These are phyloP conservation scores for Paecilomyces sp. DNA, from an alignment of 2,329 filamentous ascomycete species.

Conservation along the genomic window DNA sequence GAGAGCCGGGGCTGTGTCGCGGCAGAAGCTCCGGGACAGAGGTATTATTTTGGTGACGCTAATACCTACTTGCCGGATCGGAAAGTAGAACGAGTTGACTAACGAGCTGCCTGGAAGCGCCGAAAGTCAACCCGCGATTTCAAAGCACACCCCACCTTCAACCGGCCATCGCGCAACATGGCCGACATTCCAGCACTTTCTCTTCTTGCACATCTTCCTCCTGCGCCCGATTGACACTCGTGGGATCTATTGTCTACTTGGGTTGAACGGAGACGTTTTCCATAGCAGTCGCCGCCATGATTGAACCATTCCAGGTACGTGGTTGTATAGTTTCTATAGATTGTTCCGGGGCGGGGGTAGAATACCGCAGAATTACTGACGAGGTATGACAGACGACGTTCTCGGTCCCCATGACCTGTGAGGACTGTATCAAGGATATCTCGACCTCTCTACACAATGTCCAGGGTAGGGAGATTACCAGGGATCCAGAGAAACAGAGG, in stretches of 20 bases:
- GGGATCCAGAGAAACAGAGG: neutral
- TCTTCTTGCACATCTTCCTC: neutral
- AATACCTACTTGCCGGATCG: constrained; percentile 3
- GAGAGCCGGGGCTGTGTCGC: constrained; percentile 1
- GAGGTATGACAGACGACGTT: constrained; percentile 66
- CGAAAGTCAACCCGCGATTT: constrained; percentile 23
- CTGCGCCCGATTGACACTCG: neutral
- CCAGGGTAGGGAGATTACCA: constrained; percentile 41
- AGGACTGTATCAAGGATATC: constrained; percentile 80
- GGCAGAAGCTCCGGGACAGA: constrained; percentile 1
- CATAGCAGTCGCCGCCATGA: constrained; percentile 22
- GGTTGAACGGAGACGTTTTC: neutral
- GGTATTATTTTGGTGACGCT: constrained; percentile 16
- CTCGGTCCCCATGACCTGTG: constrained; percentile 88
- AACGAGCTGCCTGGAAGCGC: constrained; percentile 7
- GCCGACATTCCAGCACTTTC: neutral
- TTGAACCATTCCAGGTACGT: constrained; percentile 40
- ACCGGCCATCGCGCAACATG: constrained; percentile 10
- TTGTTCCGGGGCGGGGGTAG: neutral
- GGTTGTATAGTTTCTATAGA: constrained; percentile 3
- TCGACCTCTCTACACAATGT: constrained; percentile 71
- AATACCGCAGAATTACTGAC: constrained; percentile 11
- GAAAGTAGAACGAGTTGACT: constrained; percentile 6
- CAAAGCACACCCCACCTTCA: constrained; percentile 21
- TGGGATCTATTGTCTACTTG: neutral